Percentiles rank a stretch among this genome's conserved stretches.
These are phyloP conservation scores for Quercus aquifolioides DNA, from an alignment of 306 rosid species.

Conservation along the genomic window DNA sequence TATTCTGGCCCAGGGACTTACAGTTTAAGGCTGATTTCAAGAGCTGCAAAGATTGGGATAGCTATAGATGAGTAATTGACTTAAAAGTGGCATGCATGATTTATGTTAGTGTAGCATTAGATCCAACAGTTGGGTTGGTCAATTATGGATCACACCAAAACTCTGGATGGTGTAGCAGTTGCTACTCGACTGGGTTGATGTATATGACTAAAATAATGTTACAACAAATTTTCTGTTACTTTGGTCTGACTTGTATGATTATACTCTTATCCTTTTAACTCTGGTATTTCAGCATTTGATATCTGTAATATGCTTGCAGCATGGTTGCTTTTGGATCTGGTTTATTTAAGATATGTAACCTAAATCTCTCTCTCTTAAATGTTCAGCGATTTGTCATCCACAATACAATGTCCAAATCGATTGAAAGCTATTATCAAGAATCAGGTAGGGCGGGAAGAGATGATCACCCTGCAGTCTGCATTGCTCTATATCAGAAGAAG, in stretches of 20 bases:
- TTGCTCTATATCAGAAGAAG: conserved; percentile 86
- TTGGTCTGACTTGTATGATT: conserved; percentile 13
- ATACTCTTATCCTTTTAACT: not conserved
- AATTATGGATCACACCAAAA: conserved; percentile 10
- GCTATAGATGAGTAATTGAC: conserved; percentile 13
- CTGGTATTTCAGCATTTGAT: not conserved
- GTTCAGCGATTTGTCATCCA: conserved; percentile 90
- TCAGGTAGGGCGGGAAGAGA: conserved; percentile 99
- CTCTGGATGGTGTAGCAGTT: not conserved
- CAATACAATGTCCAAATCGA: conserved; percentile 88
- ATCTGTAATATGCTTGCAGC: not conserved
- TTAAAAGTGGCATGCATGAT: not conserved
- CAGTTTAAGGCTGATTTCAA: not conserved
- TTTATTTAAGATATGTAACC: not conserved
- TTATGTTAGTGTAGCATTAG: conserved; percentile 4
- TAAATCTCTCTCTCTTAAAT: not conserved
- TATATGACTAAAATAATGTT: not conserved
- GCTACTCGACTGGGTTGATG: not conserved
- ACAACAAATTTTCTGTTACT: not conserved
- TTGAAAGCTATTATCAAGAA: conserved; percentile 98
- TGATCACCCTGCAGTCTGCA: conserved; percentile 72
- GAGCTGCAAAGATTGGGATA: not conserved
- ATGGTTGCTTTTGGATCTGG: not conserved
- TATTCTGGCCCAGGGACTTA: not conserved
- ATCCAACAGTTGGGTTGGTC: conserved; percentile 8